Percentiles rank a stretch among this genome's conserved stretches.
Conservation (phyloP, 352 stramenopile species). For the Peronospora belbahrii region DNA sequence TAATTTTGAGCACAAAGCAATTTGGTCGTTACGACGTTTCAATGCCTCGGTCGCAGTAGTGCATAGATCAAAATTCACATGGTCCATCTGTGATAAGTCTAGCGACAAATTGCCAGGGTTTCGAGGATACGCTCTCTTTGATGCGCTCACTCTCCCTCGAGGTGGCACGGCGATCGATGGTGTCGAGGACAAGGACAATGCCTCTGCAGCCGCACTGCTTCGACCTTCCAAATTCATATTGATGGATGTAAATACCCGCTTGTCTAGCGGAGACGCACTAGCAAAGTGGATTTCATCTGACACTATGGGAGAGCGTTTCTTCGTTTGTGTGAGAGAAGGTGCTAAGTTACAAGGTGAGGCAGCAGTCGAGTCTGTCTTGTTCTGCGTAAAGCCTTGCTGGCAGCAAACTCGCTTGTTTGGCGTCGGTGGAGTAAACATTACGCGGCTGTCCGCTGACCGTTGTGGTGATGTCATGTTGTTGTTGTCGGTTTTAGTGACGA, state of each 20-base stretch:
- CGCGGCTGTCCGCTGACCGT: constrained; percentile 8
- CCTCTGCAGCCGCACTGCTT: constrained; percentile 6
- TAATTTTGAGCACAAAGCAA: constrained; percentile 65
- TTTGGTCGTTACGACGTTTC: constrained; percentile 46
- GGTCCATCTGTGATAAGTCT: constrained; percentile 72
- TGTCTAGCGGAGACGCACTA: constrained; percentile 21
- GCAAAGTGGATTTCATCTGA: constrained; percentile 20
- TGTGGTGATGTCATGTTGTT: constrained; percentile 15
- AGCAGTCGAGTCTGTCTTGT: constrained; percentile 17
- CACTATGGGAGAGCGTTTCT: constrained; percentile 22
- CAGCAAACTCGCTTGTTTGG: constrained; percentile 35
- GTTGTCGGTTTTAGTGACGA: constrained; percentile 19
- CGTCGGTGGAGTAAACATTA: constrained; percentile 28
- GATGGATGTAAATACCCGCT: constrained; percentile 21
- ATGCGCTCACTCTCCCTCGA: constrained; percentile 18
- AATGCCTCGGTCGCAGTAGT: constrained; percentile 9
- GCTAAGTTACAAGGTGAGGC: constrained; percentile 11
- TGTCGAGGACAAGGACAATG: constrained; percentile 19
- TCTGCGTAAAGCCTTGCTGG: constrained; percentile 25
- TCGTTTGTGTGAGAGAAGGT: constrained; percentile 20
- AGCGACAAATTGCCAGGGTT: constrained; percentile 80
- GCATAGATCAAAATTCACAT: constrained; percentile 23
- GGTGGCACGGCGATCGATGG: constrained; percentile 4
- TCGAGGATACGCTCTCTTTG: constrained; percentile 42
- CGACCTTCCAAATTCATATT: constrained; percentile 27